A percentile compares a stretch with the other conserved stretches of the same genome.
Evolutionary conservation across 345 rosid genomes (phyloP).

Genomic region (Excoecaria cochinchinensis): DNA sequence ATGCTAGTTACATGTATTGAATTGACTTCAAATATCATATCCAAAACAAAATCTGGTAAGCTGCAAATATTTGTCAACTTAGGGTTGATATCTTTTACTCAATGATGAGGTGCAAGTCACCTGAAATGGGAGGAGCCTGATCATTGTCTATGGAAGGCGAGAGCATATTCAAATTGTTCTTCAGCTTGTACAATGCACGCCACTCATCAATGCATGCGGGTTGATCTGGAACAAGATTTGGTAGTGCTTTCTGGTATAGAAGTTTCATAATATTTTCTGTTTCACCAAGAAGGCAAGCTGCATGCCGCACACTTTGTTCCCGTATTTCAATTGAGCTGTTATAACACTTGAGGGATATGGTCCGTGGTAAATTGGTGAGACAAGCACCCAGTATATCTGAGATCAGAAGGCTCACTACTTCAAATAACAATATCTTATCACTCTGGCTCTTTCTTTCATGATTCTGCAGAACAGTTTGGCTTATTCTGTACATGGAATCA

Average conservation of each 20-base stretch:
- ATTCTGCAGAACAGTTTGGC: slow-evolving; percentile 51
- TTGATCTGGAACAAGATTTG: slow-evolving; percentile 40
- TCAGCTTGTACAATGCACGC: slow-evolving; percentile 42
- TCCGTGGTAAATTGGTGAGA: slow-evolving; percentile 56
- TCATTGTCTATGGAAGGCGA: slow-evolving; percentile 20
- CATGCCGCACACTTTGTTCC: slow-evolving; percentile 48
- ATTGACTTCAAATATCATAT: not conserved
- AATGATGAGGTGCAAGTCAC: slow-evolving; percentile 31
- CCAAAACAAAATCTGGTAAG: not conserved
- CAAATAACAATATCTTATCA: slow-evolving; percentile 49
- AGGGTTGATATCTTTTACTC: slow-evolving; percentile 20
- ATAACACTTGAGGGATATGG: slow-evolving; percentile 54
- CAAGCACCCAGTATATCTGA: slow-evolving; percentile 77
- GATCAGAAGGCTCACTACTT: slow-evolving; percentile 39
- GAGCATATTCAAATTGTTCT: slow-evolving; percentile 8
- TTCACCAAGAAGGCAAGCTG: slow-evolving; percentile 63
- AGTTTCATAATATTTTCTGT: slow-evolving; percentile 51
- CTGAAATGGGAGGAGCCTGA: slow-evolving; percentile 10
- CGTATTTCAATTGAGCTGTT: slow-evolving; percentile 54
- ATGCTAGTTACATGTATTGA: not conserved
- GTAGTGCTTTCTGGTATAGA: slow-evolving; percentile 41
- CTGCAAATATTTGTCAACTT: slow-evolving; percentile 2
- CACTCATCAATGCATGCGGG: slow-evolving; percentile 60
- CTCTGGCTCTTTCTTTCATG: slow-evolving; percentile 27
- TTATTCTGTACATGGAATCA: slow-evolving; percentile 74